Conservation (phyloP, 768 basidiomycete genomes). For the Clitopilus hobsonii region DNA sequence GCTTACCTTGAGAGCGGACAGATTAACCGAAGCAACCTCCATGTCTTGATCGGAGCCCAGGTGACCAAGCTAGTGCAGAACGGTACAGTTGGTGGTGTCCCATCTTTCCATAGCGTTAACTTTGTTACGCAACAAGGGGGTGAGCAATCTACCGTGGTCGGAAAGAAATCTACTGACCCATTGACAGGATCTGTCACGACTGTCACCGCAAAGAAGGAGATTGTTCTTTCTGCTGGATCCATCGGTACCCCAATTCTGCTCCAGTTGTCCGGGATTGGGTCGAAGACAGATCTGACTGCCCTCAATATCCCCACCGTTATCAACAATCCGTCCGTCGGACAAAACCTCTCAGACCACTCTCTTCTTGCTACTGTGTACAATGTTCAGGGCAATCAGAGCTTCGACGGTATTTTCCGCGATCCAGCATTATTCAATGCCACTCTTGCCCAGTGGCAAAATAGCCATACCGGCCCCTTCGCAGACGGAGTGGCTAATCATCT, state of each 20-base stretch:
- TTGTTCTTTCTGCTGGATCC: slow-evolving; percentile 14
- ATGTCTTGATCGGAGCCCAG: slow-evolving; percentile 28
- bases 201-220: slow-evolving; percentile 10
- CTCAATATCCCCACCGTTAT: slow-evolving; percentile 34
- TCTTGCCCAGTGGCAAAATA: slow-evolving; percentile 21
- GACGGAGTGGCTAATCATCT: slow-evolving; percentile 23
- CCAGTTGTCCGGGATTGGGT: slow-evolving; percentile 31
- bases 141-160: background rate
- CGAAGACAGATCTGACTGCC: slow-evolving; percentile 22
- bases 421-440: slow-evolving; percentile 8
- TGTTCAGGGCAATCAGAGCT: slow-evolving; percentile 18
- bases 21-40: slow-evolving; percentile 25
- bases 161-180: background rate
- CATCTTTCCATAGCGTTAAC: slow-evolving; percentile 15
- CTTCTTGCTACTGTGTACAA: slow-evolving; percentile 19
- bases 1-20: slow-evolving; percentile 24
- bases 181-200: background rate
- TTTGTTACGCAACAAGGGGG: slow-evolving; percentile 9
- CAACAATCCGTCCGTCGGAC: slow-evolving; percentile 37
- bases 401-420: slow-evolving; percentile 19
- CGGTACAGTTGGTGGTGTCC: slow-evolving; percentile 3
- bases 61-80: slow-evolving; percentile 23
- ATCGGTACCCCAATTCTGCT: slow-evolving; percentile 14
- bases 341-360: slow-evolving; percentile 41
- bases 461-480: slow-evolving; percentile 22